A percentile compares a stretch with the other conserved stretches of the same genome.
Evolutionary conservation across 129 eudicot species (phyloP).

Genomic region (Flaveria brownii): DNA sequence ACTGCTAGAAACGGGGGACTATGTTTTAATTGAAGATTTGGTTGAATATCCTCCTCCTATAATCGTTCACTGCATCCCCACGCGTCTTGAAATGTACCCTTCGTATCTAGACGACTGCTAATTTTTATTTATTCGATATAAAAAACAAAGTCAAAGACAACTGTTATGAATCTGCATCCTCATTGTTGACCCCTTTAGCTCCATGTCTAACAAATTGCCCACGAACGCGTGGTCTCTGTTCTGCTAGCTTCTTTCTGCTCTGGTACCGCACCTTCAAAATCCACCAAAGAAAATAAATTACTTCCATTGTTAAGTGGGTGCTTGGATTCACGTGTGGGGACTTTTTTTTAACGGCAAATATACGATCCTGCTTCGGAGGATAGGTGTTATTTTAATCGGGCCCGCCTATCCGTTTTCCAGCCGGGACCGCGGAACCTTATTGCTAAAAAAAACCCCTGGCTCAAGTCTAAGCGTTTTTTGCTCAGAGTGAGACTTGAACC

Average conservation of each 20-base stretch:
- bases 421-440: too few species aligned
- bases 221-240: slow-evolving; percentile 76
- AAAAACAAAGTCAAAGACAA: slow-evolving; percentile 25
- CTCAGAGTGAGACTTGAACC: too few species aligned
- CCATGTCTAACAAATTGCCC: slow-evolving; percentile 74
- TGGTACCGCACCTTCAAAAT: slow-evolving; percentile 60
- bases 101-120: slow-evolving; percentile 40
- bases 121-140: slow-evolving; percentile 35
- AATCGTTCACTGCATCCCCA: slow-evolving; percentile 35
- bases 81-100: slow-evolving; percentile 29
- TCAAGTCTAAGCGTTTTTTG: too few species aligned
- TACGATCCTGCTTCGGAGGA: too few species aligned
- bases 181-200: slow-evolving; percentile 42
- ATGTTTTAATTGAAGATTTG: slow-evolving; percentile 25
- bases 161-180: slow-evolving; percentile 56
- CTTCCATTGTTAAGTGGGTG: background rate
- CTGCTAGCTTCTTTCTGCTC: slow-evolving; percentile 76
- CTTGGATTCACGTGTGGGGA: background rate
- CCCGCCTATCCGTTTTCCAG: too few species aligned
- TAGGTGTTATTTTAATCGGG: too few species aligned
- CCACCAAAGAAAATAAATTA: slow-evolving; percentile 14
- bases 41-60: slow-evolving; percentile 35
- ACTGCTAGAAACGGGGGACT: slow-evolving; percentile 29
- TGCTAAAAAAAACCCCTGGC: too few species aligned
- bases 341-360: background rate